Percentiles rank a stretch among this genome's conserved stretches.
Conservation (phyloP, 495 filamentous ascomycete genomes). For the Podospora fimiseda region DNA sequence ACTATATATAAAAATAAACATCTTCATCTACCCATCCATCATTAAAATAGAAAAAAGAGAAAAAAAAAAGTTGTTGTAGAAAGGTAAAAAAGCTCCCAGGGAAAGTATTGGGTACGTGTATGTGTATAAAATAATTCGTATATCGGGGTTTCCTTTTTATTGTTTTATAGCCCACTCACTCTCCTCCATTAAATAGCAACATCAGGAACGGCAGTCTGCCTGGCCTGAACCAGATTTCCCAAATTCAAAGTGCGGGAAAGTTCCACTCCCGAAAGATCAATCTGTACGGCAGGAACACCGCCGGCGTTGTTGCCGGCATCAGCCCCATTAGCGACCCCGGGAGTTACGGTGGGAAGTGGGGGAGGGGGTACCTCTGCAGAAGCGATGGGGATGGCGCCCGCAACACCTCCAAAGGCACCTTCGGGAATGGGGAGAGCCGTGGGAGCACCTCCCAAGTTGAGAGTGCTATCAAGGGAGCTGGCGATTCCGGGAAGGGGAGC, state of each 20-base stretch:
- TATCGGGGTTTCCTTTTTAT: too few relatives aligned
- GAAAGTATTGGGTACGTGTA: too few relatives aligned
- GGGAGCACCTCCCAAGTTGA: conserved; percentile 10
- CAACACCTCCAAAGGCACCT: conserved; percentile 23
- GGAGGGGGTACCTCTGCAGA: conserved; percentile 4
- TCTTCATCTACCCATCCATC: too few relatives aligned
- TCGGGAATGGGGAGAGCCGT: conserved; percentile 4
- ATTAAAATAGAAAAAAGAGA: too few relatives aligned
- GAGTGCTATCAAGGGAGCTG: conserved; percentile 3
- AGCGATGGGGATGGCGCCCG: conserved; percentile 15
- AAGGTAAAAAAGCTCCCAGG: too few relatives aligned
- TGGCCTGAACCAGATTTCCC: conserved; percentile 23
- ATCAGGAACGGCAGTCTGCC: conserved; percentile 16
- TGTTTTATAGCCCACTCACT: too few relatives aligned
- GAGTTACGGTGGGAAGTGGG: conserved; percentile 4
- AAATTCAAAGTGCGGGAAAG: conserved; percentile 29
- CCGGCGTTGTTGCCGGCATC: conserved; percentile 2
- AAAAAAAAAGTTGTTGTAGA: too few relatives aligned
- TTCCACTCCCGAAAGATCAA: conserved; percentile 28
- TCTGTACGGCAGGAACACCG: conserved; percentile 12
- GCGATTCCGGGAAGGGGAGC: not conserved
- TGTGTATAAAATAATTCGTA: too few relatives aligned
- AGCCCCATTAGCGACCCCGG: conserved; percentile 20
- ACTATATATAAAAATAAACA: too few relatives aligned
- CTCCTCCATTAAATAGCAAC: too few relatives aligned